Percentiles rank a stretch among this genome's conserved stretches.
phyloP scores from a whole-genome alignment of 768 basidiomycete species.

The Pleurotus citrinopileatus region DNA sequence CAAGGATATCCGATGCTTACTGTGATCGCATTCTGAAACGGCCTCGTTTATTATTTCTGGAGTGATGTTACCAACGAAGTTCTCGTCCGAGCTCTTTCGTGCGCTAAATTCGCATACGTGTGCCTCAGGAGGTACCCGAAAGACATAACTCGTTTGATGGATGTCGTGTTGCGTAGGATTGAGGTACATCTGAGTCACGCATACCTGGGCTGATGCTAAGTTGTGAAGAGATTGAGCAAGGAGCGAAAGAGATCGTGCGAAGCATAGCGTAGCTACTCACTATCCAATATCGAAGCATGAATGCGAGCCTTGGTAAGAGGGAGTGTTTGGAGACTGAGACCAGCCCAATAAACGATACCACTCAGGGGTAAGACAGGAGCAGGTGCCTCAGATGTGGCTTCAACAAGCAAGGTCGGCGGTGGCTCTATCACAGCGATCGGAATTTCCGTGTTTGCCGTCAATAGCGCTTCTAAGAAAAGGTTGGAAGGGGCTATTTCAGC shows the following conservation, averaged over 20 bases:
- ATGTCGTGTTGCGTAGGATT: conserved; percentile 36
- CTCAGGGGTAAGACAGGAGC: not conserved
- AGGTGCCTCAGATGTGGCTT: not conserved
- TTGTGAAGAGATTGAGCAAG: not conserved
- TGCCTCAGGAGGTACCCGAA: conserved; percentile 53
- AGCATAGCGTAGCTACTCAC: conserved; percentile 21
- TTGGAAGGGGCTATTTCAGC: too few relatives aligned
- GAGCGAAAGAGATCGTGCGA: too few relatives aligned
- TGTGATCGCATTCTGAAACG: conserved; percentile 35
- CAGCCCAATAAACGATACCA: not conserved
- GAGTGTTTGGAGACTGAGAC: conserved; percentile 16
- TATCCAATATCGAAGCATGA: conserved; percentile 39
- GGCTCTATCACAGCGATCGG: too few relatives aligned
- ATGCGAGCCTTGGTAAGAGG: conserved; percentile 38
- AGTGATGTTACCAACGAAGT: conserved; percentile 21
- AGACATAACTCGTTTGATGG: conserved; percentile 47
- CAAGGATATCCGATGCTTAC: too few relatives aligned
- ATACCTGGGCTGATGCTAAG: conserved; percentile 41
- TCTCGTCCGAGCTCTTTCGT: conserved; percentile 37
- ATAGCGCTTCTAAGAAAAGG: too few relatives aligned
- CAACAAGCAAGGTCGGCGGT: not conserved
- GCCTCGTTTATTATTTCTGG: too few relatives aligned
- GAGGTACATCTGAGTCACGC: conserved; percentile 35
- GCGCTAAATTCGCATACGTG: conserved; percentile 55
- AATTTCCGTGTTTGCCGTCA: too few relatives aligned